Percentiles rank a stretch among this genome's conserved stretches.
phyloP scores from a whole-genome alignment of 1,139 yeast species.

The Sugiyamaella sp. region DNA sequence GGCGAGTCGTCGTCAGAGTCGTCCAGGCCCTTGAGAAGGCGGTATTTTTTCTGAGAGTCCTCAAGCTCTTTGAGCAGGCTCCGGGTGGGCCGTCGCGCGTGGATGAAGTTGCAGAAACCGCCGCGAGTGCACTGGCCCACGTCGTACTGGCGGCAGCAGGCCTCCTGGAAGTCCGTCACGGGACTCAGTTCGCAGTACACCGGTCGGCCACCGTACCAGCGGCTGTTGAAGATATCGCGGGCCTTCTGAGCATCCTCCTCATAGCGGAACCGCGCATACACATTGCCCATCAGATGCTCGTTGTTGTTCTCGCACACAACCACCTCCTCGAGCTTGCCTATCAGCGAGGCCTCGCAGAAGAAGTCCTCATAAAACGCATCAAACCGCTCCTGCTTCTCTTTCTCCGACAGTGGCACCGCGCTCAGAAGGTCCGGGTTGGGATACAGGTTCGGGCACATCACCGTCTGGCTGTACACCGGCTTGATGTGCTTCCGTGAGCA shows the following conservation, averaged over 20 bases:
- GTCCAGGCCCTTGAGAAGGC: constrained; percentile 11
- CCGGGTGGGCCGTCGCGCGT: constrained; percentile 61
- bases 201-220: constrained; percentile 85
- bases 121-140: constrained; percentile 69
- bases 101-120: constrained; percentile 86
- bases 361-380: constrained; percentile 75
- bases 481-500: constrained; percentile 77
- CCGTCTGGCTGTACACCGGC: constrained; percentile 69
- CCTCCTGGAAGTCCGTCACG: constrained; percentile 68
- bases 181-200: constrained; percentile 83
- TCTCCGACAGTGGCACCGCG: constrained; percentile 32
- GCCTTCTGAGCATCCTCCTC: constrained; percentile 65
- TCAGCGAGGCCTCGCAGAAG: constrained; percentile 62
- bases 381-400: constrained; percentile 55
- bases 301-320: constrained; percentile 77
- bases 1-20: constrained; percentile 20
- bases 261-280: constrained; percentile 63
- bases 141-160: constrained; percentile 75
- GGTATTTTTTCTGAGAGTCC: constrained; percentile 41
- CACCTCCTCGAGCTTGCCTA: constrained; percentile 63
- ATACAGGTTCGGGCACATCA: constrained; percentile 69
- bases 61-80: constrained; percentile 48
- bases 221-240: constrained; percentile 61
- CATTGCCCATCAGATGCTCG: constrained; percentile 82
- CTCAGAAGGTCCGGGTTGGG: constrained; percentile 56